A percentile compares a stretch with the other conserved stretches of the same genome.
Conservation (phyloP, 73 alveolate genomes). For the Paramecium octaurelia region DNA sequence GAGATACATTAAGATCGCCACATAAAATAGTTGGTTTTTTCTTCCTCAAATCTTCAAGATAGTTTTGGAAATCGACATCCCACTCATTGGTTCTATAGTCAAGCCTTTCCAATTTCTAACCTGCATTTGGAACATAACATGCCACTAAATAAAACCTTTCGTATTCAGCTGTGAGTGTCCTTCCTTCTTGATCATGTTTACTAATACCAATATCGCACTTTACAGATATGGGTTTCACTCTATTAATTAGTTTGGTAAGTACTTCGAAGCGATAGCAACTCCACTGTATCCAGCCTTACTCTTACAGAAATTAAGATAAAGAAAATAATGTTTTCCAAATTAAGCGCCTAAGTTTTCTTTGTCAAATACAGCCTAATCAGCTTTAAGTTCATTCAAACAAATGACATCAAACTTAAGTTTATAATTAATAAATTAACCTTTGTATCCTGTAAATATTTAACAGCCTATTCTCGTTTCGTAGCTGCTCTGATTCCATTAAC, state of each 20-base stretch:
- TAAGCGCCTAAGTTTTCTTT: constrained; percentile 70
- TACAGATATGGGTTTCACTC: constrained; percentile 80
- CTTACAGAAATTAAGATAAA: constrained; percentile 81
- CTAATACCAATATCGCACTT: constrained; percentile 75
- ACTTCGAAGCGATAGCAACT: constrained; percentile 84
- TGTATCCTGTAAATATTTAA: constrained; percentile 67
- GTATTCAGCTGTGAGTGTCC: constrained; percentile 90
- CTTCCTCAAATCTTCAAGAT: constrained; percentile 65
- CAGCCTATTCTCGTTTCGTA: constrained; percentile 70
- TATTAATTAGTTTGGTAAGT: neutral
- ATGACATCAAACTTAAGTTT: constrained; percentile 72
- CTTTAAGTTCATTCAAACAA: constrained; percentile 85
- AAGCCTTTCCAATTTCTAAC: constrained; percentile 82
- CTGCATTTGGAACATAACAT: constrained; percentile 94
- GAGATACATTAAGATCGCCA: constrained; percentile 95
- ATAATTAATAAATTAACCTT: neutral
- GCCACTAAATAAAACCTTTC: constrained; percentile 91
- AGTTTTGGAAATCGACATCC: constrained; percentile 80
- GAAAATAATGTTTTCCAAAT: constrained; percentile 36
- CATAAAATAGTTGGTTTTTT: constrained; percentile 71
- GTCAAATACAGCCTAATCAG: constrained; percentile 67
- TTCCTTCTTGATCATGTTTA: constrained; percentile 93
- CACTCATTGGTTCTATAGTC: constrained; percentile 86
- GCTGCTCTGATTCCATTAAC: constrained; percentile 89
- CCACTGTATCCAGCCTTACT: constrained; percentile 93